phyloP scores from a whole-genome alignment of 2,329 filamentous ascomycete genomes.

The Cladophialophora bantiana region DNA sequence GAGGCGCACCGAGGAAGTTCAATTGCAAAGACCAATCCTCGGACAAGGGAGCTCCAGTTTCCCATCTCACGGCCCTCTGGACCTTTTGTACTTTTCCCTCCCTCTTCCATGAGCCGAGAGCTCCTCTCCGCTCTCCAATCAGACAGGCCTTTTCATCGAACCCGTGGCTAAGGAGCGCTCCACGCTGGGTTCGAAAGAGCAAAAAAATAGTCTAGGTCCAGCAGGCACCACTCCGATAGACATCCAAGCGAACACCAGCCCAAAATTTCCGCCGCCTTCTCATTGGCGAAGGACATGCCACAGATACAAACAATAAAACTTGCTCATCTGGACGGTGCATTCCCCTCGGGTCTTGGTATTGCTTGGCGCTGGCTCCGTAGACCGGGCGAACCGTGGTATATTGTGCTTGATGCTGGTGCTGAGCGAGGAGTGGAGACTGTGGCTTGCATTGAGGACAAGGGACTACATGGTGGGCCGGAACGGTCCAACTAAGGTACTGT shows the following conservation, averaged over 20 bases:
- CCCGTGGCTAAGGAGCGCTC: neutral
- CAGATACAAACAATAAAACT: constrained; percentile 10
- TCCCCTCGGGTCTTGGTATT: constrained; percentile 8
- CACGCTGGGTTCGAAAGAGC: neutral
- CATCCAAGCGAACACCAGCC: too few relatives aligned
- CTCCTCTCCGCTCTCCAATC: neutral
- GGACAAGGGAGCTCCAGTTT: neutral
- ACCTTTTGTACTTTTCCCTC: constrained; percentile 1
- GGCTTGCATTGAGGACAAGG: neutral
- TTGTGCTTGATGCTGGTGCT: neutral
- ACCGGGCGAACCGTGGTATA: neutral
- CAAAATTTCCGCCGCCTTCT: neutral
- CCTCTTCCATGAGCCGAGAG: neutral
- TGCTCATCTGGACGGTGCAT: constrained; percentile 17
- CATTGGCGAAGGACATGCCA: neutral
- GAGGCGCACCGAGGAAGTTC: neutral
- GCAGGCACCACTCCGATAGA: neutral
- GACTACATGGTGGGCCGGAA: neutral
- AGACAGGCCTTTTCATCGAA: neutral
- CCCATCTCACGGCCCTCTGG: neutral
- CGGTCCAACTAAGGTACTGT: neutral
- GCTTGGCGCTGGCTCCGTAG: constrained; percentile 1
- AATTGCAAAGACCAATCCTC: neutral
- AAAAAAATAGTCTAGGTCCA: neutral
- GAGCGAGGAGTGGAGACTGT: neutral